A percentile compares a stretch with the other conserved stretches of the same genome.
These are phyloP conservation scores for Eimeria falciformis DNA, from an alignment of 169 alveolate genomes.

Conservation along the genomic window DNA sequence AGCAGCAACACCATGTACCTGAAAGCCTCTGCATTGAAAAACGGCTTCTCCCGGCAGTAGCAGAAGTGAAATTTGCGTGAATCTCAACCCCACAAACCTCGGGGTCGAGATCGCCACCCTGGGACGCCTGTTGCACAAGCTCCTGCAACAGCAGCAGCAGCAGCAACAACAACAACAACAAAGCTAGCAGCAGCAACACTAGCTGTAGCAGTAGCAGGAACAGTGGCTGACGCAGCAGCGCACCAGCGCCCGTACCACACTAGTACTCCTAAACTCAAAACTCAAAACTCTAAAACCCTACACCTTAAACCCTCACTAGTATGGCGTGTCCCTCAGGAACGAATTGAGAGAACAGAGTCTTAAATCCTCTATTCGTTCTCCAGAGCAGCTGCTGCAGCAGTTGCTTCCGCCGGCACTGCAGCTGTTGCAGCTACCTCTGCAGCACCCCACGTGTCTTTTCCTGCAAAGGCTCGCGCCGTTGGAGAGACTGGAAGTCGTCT, in stretches of 20 bases:
- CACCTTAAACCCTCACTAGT: constrained; percentile 13
- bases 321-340: constrained; percentile 22
- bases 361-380: background rate
- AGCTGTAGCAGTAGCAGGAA: background rate
- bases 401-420: constrained; percentile 18
- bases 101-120: background rate
- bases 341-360: background rate
- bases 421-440: constrained; percentile 41
- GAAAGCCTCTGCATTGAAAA: constrained; percentile 6
- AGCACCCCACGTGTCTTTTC: background rate
- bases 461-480: background rate
- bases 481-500: background rate
- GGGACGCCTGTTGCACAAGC: background rate
- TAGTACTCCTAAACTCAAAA: background rate
- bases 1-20: background rate
- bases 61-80: background rate
- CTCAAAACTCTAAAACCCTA: background rate
- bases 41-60: background rate
- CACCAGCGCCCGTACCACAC: background rate
- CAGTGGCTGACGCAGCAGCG: background rate
- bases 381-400: background rate
- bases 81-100: background rate
- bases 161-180: background rate
- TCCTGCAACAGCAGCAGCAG: background rate
- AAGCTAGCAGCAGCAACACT: background rate